Evolutionary conservation across 2,329 filamentous ascomycete species (phyloP), one percentile per base, ranked within the genome.

Genomic region (Plenodomus biglobosus): DNA sequence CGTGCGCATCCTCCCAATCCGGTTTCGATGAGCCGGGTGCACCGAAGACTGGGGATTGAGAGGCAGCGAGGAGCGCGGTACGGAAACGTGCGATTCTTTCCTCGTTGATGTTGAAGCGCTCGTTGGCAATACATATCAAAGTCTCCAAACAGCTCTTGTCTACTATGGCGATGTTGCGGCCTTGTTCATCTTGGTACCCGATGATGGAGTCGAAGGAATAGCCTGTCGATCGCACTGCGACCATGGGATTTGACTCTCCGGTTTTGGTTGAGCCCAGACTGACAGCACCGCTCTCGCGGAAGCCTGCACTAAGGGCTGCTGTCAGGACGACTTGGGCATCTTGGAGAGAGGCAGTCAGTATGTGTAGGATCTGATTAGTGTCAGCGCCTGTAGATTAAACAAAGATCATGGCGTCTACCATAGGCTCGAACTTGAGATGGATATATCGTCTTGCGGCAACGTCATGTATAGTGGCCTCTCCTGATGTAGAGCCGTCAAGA

Each of bases 341-440:
- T 11, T 81, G 73, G 0, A 85, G 77, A 0, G 89, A 92, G 15
- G 90, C 84, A 5, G 90, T 85, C 61, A 95, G 80, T 37, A 97
- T 79, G 60, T 97, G 92, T 1, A 97, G 82, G 58, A 96, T 96
- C 92, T 95, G 53, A 17, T 8, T 24, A 19, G 15, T 19, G 39
- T 74, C 51, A 65, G 69, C 46, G 20, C 38, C 44, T 45, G 48
- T 34, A 17, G 37, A 10, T n/a, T 18, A 13, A 40, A n/a, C 38
- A 24, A 3, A 35, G 3, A 35, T 30, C 6, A 19, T 48, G 6
- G 27, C 11, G 44, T 84, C 68, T 80, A 95, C 92, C 90, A 96
- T 91, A 3, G 92, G 90, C 70, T 96, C 92, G 66, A 95, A 96
- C 72, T 95, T 94, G 74, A 96, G 88, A 71, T 92, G 90, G 42